Base-by-base conservation (phyloP, 176 grass and related monocot species). In the Juncus effusus region DNA sequence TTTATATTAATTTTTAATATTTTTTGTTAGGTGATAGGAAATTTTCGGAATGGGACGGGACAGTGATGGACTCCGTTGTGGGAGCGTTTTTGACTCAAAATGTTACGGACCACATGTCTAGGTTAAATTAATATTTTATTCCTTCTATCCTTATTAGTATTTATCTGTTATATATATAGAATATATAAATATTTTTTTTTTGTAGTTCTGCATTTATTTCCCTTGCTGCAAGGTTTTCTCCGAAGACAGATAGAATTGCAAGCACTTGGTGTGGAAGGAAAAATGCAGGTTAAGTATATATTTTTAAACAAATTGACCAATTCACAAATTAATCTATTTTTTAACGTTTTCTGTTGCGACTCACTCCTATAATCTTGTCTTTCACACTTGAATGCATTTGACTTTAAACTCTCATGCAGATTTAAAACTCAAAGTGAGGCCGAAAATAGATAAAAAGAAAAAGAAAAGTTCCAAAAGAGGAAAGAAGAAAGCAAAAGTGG, bases 201-300 rank as follows among this genome's bases (percentile, higher is more conserved):
- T 28, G 72, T 63, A 99, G 94, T 78, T 99, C 88, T 78, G 88
- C 88, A 5, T 99, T 78, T 68, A 93, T 99, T 81, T 68, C 83
- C 61, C 76, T 99, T 77, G 84, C 85, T 77, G 65, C 94, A 49
- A 83, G 63, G 61, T 99, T 76, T 82, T 85, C 89, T 59, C 38
- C 60, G 66, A 15, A 64, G 19, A 28, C 19, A 28, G 19, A 28
- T 28, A 28, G 19, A 42, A 59, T 65, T 41, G 38, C 54, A 81
- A 63, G 51, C 62, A 56, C 45, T 66, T 78, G 56, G 64, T 51
- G 7, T 74, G 78, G 58, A 65, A 86, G 74, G 67, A 80, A 78
- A 56, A 56, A 28, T 50, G 53, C 51, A 77, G 54, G 14, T 70
- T 45, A 13, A 72, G 60, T 80, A 62, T 12, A 8, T 60, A 64